Percentiles rank a stretch among this genome's conserved stretches.
Evolutionary conservation across 441 rosid species (phyloP).

Genomic region (Pelargonium australe): DNA sequence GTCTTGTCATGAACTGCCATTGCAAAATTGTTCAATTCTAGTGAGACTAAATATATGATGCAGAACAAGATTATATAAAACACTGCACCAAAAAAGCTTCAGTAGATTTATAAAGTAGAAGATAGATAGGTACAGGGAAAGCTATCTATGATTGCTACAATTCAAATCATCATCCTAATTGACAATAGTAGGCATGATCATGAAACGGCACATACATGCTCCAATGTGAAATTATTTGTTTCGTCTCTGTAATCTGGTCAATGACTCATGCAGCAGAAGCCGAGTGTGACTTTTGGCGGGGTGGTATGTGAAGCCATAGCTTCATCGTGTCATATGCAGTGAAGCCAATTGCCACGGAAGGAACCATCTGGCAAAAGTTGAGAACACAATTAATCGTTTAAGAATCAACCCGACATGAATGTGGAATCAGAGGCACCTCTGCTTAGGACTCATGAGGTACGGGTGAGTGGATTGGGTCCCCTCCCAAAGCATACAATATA

Average conservation of each 20-base stretch:
- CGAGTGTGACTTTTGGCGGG: slow-evolving; percentile 50
- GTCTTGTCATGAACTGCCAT: too few species aligned
- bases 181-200: background rate
- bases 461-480: too few species aligned
- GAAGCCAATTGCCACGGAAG: slow-evolving; percentile 94
- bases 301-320: slow-evolving; percentile 82
- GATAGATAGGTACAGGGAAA: too few species aligned
- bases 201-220: background rate
- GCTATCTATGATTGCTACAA: background rate
- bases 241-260: background rate
- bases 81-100: too few species aligned
- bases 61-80: too few species aligned
- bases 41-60: too few species aligned
- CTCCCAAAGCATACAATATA: too few species aligned
- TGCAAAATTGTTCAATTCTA: too few species aligned
- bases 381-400: slow-evolving; percentile 7
- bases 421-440: too few species aligned
- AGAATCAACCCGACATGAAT: too few species aligned
- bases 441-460: too few species aligned
- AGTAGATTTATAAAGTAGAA: too few species aligned
- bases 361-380: slow-evolving; percentile 59
- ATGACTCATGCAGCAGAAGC: slow-evolving; percentile 30
- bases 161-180: background rate
- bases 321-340: slow-evolving; percentile 87
- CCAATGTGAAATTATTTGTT: background rate